These are phyloP conservation scores for Diaporthe sp. DNA, from an alignment of 2,329 filamentous ascomycete species.

Conservation along the genomic window DNA sequence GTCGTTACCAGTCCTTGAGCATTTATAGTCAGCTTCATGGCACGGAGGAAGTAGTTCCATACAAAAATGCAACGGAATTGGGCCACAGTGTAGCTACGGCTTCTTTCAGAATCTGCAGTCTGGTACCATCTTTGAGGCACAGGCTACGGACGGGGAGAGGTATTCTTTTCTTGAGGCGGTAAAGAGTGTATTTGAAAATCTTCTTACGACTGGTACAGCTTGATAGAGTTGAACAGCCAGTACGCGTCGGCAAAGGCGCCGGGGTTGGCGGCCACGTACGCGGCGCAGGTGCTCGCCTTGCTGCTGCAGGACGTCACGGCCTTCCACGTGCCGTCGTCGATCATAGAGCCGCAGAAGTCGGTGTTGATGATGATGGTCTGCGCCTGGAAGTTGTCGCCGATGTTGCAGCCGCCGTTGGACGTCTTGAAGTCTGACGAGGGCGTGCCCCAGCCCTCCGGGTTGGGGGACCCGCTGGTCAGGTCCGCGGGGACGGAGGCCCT, in stretches of 20 bases:
- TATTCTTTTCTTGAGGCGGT: too few relatives aligned
- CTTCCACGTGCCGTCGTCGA: slow-evolving; percentile 42
- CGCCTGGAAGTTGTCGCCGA: slow-evolving; percentile 66
- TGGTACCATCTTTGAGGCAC: too few relatives aligned
- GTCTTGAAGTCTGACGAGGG: slow-evolving; percentile 55
- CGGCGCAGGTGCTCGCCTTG: slow-evolving; percentile 57
- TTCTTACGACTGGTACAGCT: slow-evolving; percentile 46
- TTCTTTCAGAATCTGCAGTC: too few relatives aligned
- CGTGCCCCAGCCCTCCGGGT: slow-evolving; percentile 57
- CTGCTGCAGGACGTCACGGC: slow-evolving; percentile 42
- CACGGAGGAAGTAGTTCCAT: too few relatives aligned
- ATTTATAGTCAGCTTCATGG: too few relatives aligned
- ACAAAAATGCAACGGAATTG: too few relatives aligned
- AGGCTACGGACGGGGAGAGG: too few relatives aligned
- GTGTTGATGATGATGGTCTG: slow-evolving; percentile 62
- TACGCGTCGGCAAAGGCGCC: slow-evolving; percentile 69
- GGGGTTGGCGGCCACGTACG: slow-evolving; percentile 70
- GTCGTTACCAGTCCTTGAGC: neutral
- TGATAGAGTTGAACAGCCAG: slow-evolving; percentile 68
- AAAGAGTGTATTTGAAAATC: too few relatives aligned
- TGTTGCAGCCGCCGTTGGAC: slow-evolving; percentile 63
- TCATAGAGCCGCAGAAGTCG: slow-evolving; percentile 50
- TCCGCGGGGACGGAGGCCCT: slow-evolving; percentile 56
- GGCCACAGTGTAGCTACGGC: too few relatives aligned
- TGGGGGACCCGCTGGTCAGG: slow-evolving; percentile 55